Evolutionary conservation across 164 flowering plant species (phyloP).

Genomic region (Magnolia sinica): DNA sequence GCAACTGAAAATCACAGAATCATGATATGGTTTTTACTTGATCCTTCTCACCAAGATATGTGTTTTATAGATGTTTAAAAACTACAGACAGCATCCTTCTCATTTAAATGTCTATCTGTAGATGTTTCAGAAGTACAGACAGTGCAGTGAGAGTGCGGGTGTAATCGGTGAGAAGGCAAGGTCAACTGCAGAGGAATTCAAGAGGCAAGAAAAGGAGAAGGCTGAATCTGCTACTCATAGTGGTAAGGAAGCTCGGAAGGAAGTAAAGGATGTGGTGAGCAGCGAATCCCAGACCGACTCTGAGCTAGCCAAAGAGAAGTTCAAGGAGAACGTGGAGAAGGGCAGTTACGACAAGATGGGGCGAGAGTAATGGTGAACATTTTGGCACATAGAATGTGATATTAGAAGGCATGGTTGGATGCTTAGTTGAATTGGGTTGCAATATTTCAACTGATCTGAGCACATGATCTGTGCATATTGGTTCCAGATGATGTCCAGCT

Average conservation of each 20-base stretch:
- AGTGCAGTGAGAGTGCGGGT: not conserved
- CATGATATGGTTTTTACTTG: too few species aligned
- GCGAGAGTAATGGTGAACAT: not conserved
- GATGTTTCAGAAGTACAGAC: conserved; percentile 4
- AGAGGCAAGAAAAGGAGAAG: conserved; percentile 20
- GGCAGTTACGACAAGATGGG: conserved; percentile 13
- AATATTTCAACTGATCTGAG: too few species aligned
- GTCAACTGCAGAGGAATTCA: conserved; percentile 25
- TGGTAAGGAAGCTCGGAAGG: conserved; percentile 9
- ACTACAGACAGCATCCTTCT: too few species aligned
- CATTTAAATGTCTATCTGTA: not conserved
- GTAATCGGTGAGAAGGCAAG: conserved; percentile 17
- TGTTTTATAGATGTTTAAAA: too few species aligned
- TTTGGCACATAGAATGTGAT: too few species aligned
- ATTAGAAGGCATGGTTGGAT: too few species aligned
- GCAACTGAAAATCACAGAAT: too few species aligned
- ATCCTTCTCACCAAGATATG: too few species aligned
- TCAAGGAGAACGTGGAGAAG: conserved; percentile 14
- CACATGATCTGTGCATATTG: too few species aligned
- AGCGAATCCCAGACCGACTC: not conserved
- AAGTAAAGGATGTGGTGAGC: conserved; percentile 1
- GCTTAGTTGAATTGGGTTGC: too few species aligned
- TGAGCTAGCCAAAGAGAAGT: conserved; percentile 3
- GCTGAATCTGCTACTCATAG: conserved; percentile 8
- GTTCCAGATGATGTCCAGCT: too few species aligned